Conservation (phyloP, 176 grass and related monocot species). For the Tillandsia leiboldiana region DNA sequence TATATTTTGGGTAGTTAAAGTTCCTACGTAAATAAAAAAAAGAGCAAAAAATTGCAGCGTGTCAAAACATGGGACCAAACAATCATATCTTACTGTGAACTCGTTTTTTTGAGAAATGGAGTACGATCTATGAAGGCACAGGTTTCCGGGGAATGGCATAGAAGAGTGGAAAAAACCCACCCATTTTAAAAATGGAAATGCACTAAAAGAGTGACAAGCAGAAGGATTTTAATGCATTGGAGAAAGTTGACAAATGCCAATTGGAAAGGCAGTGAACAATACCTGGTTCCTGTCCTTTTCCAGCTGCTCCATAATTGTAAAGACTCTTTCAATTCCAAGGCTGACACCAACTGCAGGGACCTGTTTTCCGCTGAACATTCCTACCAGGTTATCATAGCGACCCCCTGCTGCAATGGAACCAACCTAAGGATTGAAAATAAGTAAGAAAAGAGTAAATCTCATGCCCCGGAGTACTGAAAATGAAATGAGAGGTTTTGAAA, state of each 20-base stretch:
- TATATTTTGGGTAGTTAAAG: too few relatives aligned
- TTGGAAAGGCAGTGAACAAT: background rate
- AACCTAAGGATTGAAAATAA: slow-evolving; percentile 36
- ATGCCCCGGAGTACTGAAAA: background rate
- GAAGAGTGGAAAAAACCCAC: too few relatives aligned
- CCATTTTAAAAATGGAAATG: too few relatives aligned
- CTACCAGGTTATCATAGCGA: slow-evolving; percentile 79
- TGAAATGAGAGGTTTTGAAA: background rate
- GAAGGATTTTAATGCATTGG: background rate
- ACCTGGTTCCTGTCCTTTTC: slow-evolving; percentile 82
- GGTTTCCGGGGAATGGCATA: too few relatives aligned
- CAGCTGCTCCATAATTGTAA: slow-evolving; percentile 87
- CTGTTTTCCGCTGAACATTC: slow-evolving; percentile 93
- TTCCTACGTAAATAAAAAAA: too few relatives aligned
- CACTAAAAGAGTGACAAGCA: too few relatives aligned
- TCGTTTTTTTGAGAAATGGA: too few relatives aligned
- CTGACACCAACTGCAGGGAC: slow-evolving; percentile 94
- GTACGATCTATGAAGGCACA: too few relatives aligned
- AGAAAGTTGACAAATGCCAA: background rate
- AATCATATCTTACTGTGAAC: background rate
- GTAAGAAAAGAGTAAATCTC: slow-evolving; percentile 16
- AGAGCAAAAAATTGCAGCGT: too few relatives aligned
- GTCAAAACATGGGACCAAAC: too few relatives aligned
- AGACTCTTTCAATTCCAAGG: slow-evolving; percentile 96
- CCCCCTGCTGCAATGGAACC: slow-evolving; percentile 96